These are phyloP conservation scores for Cylindrotheca closterium DNA, from an alignment of 108 stramenopile species.

Conservation along the genomic window DNA sequence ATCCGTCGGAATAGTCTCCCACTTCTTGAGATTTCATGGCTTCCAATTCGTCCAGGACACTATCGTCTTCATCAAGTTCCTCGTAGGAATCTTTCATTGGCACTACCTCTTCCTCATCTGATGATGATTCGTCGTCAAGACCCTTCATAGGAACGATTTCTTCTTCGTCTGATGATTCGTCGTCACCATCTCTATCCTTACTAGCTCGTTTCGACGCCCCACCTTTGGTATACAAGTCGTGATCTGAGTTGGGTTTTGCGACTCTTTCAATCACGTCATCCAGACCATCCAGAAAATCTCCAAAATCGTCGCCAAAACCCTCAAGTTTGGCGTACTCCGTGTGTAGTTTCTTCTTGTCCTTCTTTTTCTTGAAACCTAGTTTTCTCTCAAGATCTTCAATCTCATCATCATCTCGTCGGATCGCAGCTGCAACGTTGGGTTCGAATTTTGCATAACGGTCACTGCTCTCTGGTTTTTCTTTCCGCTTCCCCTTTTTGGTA, in stretches of 20 bases:
- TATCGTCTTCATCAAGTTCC: conserved; percentile 15
- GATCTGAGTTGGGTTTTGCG: conserved; percentile 3
- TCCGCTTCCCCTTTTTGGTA: not conserved
- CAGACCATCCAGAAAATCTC: conserved; percentile 71
- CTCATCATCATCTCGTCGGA: conserved; percentile 68
- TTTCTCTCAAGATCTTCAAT: conserved; percentile 66
- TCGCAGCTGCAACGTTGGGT: conserved; percentile 51
- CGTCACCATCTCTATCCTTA: conserved; percentile 16
- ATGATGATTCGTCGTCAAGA: conserved; percentile 13
- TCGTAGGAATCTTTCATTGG: conserved; percentile 20
- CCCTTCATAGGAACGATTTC: conserved; percentile 41
- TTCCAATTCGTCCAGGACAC: not conserved
- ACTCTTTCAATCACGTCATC: conserved; percentile 64
- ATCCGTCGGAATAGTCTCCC: not conserved
- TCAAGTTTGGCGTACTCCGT: conserved; percentile 77
- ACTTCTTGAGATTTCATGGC: not conserved
- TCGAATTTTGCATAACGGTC: conserved; percentile 19
- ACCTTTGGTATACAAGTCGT: not conserved
- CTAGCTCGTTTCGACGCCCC: not conserved
- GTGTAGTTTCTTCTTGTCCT: conserved; percentile 52
- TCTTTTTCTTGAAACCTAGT: conserved; percentile 46
- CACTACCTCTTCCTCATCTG: conserved; percentile 39
- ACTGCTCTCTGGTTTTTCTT: not conserved
- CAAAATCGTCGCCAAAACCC: conserved; percentile 85
- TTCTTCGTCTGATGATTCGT: conserved; percentile 31